Evolutionary conservation across 1,284 basidiomycete species (phyloP), one percentile per base, ranked within the genome.

Genomic region (Ustilago sp.): DNA sequence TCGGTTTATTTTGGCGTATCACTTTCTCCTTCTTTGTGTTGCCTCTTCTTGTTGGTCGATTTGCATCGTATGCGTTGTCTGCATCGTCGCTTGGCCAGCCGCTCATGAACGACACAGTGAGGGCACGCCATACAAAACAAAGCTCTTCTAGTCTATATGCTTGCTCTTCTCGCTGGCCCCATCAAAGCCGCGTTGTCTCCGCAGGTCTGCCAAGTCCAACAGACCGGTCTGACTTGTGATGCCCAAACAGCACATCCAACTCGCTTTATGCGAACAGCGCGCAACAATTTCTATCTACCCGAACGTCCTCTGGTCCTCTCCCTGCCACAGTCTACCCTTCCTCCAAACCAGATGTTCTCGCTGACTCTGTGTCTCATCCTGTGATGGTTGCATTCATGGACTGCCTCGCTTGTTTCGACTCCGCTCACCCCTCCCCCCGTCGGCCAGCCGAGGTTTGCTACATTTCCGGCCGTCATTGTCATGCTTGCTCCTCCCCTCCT

Each of bases 191-290:
- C 61, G 31, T 8, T 6, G 12, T 51, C 17, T 43, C 56, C 63
- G 63, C 63, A 45, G 51, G 32, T 19, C 54, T 54, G 63, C 57
- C 56, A 65, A 65, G 63, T 57, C 19, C 63, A 59, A 45, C 48
- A 52, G 39, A 64, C 13, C 56, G 50, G 63, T 59, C 38, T 58
- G 48, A 64, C 36, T 23, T 51, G 4, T 13, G 52, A 62, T 38
- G 60, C 52, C 13, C 53, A 13, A n/a, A n/a, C 45, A 52, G 36
- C 50, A 38, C 9, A 53, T 45, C 8, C 15, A 47, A 28, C 32
- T 51, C 63, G 39, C 34, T 65, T 65, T 51, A 59, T 65, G 63
- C 51, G 36, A 31, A 45, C n/a, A 45, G 11, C 31, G 38, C 38
- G 48, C 31, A 50, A 34, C 48, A 64, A 58, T 55, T 28, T 15